Percentiles rank a stretch among this genome's conserved stretches.
Evolutionary conservation across 257 asterid species (phyloP).

Genomic region (Nicotiana attenuata): DNA sequence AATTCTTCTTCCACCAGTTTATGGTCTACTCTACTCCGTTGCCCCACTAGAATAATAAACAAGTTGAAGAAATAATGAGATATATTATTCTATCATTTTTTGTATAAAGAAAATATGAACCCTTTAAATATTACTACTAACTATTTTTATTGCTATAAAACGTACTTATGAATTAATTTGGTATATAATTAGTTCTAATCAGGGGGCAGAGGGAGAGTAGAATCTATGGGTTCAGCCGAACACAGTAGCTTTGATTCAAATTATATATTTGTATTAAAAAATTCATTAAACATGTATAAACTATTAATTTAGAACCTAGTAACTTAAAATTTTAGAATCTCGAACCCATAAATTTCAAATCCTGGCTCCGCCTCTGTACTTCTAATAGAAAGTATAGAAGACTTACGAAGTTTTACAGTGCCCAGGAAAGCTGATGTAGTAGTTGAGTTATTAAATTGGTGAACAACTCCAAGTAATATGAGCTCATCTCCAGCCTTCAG

Average conservation of each 20-base stretch:
- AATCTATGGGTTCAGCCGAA: neutral
- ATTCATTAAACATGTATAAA: no score
- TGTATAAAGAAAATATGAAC: neutral
- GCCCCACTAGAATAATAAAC: slow-evolving; percentile 22
- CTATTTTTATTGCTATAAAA: neutral
- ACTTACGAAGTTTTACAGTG: slow-evolving; percentile 25
- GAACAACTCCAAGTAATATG: slow-evolving; percentile 36
- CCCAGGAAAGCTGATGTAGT: slow-evolving; percentile 6
- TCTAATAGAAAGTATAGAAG: neutral
- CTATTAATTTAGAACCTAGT: no score
- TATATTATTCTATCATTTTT: neutral
- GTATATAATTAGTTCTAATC: neutral
- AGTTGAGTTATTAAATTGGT: slow-evolving; percentile 17
- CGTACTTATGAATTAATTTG: neutral
- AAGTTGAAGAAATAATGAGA: neutral
- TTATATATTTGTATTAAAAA: no score
- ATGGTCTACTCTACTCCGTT: slow-evolving; percentile 8
- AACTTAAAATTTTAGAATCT: no score
- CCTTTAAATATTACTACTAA: neutral
- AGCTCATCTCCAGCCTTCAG: slow-evolving; percentile 47
- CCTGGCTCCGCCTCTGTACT: no score
- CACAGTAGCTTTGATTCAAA: no score
- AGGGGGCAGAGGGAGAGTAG: no score
- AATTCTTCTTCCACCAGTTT: slow-evolving; percentile 27
- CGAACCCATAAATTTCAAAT: no score